Conservation (phyloP, 2,329 filamentous ascomycete genomes). For the Dothiorella sarmentorum region DNA sequence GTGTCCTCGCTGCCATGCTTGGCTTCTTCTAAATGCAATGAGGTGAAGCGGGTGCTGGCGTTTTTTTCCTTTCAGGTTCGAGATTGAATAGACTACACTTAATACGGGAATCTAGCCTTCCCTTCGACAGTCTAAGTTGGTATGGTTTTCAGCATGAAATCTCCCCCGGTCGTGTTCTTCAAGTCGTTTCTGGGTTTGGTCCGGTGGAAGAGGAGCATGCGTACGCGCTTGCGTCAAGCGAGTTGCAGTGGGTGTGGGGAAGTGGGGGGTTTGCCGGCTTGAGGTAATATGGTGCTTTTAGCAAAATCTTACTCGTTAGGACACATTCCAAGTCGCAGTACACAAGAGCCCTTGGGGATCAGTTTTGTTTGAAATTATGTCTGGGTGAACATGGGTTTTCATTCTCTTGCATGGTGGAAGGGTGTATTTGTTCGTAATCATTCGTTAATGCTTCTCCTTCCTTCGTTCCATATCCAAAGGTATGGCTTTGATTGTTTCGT, state of each 20-base stretch:
- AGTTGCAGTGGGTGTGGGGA: constrained; percentile 6
- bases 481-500: constrained; percentile 5
- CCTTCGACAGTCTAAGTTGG: constrained; percentile 10
- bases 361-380: constrained; percentile 5
- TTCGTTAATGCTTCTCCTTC: not conserved
- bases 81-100: constrained; percentile 39
- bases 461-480: not conserved
- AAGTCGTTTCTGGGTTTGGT: constrained; percentile 7
- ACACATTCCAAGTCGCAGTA: constrained; percentile 6
- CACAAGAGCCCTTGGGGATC: constrained; percentile 10
- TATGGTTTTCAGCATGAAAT: not conserved
- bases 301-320: constrained; percentile 13
- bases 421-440: constrained; percentile 8
- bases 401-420: constrained; percentile 1
- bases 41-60: constrained; percentile 30
- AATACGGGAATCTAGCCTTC: constrained; percentile 11
- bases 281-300: constrained; percentile 17
- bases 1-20: constrained; percentile 47
- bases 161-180: constrained; percentile 4
- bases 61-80: constrained; percentile 24
- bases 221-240: constrained; percentile 1
- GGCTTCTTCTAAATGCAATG: constrained; percentile 42
- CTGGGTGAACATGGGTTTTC: not conserved
- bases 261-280: not conserved
- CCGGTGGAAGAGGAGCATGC: not conserved